Evolutionary conservation across 2,329 filamentous ascomycete species (phyloP), one percentile per base, ranked within the genome.

Genomic region (Colletotrichum siamense): DNA sequence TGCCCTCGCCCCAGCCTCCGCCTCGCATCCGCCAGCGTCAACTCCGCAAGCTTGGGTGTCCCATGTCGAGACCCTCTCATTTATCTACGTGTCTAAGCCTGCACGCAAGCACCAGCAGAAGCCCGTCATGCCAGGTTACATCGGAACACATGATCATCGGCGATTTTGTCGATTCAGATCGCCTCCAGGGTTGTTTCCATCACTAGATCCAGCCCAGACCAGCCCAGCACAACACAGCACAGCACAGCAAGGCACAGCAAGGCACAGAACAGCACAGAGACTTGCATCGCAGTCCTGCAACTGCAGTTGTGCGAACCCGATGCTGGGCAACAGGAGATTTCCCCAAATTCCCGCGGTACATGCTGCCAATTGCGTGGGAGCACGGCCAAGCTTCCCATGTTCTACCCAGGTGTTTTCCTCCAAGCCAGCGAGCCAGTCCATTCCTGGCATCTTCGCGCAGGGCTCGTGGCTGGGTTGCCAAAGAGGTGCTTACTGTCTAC

Each of bases 141-240:
- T 70, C 55, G 57, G 68, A 63, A 70, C 68, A 70, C 68, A 62
- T 70, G 68, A 70, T 70, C 68, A 63, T 70, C 68, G 68, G 68
- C 68, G 68, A 70, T 70, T 63, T 70, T 70, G 68, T 70, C 57
- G 68, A 70, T 63, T 70, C 57, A 70, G 57, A 70, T 63, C 68
- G 62, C 39, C 57, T 34, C 36, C 68, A 63, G 67, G 67, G 67
- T 61, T 39, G 24, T 12, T 18, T 59, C 57, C 57, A 61, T 63
- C 57, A 61, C 30, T 24, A 61, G 32, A 62, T 36, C 22, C 64
- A 67, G 15, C 26, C 64, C 44, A 55, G 64, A n/a, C 32, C 66
- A 57, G 49, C 32, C n/a, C 28, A 39, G 28, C 28, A 26, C 61
- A 63, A 16, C 63, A 64, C 62, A 39, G 34, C 34, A 64, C 30